These are phyloP conservation scores for Aspergillus costaricaensis DNA, from an alignment of 2,329 filamentous ascomycete species.

Conservation along the genomic window DNA sequence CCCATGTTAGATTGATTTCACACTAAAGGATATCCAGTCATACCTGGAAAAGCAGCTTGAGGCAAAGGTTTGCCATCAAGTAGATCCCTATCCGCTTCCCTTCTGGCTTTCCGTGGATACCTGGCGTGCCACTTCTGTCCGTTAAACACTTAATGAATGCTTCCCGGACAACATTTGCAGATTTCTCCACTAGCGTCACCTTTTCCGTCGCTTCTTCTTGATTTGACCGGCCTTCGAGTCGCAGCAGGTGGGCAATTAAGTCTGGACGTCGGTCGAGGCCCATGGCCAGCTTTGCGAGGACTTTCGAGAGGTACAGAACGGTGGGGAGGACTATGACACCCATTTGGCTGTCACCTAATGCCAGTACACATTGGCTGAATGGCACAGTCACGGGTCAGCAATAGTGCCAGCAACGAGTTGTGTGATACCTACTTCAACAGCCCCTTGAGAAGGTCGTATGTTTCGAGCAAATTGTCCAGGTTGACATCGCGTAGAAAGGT, in stretches of 20 bases:
- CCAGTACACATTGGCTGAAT: slow-evolving; percentile 74
- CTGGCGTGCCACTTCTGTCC: slow-evolving; percentile 69
- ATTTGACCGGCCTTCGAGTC: slow-evolving; percentile 44
- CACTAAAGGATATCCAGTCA: slow-evolving; percentile 16
- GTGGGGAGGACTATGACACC: slow-evolving; percentile 81
- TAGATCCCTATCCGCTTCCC: slow-evolving; percentile 89
- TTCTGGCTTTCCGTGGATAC: slow-evolving; percentile 65
- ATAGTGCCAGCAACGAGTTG: background rate
- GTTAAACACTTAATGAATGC: slow-evolving; percentile 89
- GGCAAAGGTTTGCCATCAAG: slow-evolving; percentile 84
- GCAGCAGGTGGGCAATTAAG: slow-evolving; percentile 66
- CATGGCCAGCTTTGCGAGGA: slow-evolving; percentile 80
- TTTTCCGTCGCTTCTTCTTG: slow-evolving; percentile 66
- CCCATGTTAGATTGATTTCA: background rate
- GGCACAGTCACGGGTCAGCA: slow-evolving; percentile 5
- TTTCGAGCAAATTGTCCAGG: slow-evolving; percentile 70
- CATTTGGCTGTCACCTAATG: slow-evolving; percentile 75
- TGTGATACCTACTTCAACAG: slow-evolving; percentile 67
- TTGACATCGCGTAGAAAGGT: slow-evolving; percentile 79
- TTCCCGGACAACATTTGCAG: slow-evolving; percentile 84
- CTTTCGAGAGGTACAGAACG: slow-evolving; percentile 77
- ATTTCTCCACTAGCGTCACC: slow-evolving; percentile 80
- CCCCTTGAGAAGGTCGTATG: slow-evolving; percentile 72
- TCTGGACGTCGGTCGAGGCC: slow-evolving; percentile 79
- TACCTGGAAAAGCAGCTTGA: slow-evolving; percentile 84